A percentile compares a stretch with the other conserved stretches of the same genome.
Evolutionary conservation across 2,329 filamentous ascomycete genomes (phyloP).

Genomic region (Pyrenophora teres): DNA sequence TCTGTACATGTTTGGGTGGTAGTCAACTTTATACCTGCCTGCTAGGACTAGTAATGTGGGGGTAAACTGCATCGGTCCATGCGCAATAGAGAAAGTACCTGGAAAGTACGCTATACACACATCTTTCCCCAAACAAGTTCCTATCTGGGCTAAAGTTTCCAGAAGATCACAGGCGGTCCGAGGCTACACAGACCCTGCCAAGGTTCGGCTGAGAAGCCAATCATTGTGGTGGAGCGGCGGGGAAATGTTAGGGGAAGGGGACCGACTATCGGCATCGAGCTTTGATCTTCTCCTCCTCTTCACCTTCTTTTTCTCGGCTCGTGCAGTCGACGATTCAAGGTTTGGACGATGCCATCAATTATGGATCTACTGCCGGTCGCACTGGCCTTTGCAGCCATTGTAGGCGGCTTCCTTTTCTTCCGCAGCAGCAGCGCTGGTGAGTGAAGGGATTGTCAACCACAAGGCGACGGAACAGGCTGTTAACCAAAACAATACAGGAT

Average conservation of each 20-base stretch:
- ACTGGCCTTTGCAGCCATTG: constrained; percentile 64
- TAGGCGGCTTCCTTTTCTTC: constrained; percentile 74
- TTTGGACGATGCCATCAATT: constrained; percentile 71
- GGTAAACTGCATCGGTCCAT: too few species aligned
- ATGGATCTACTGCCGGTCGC: constrained; percentile 72
- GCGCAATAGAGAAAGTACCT: too few species aligned
- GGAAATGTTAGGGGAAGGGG: constrained; percentile 23
- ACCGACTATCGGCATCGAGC: constrained; percentile 10
- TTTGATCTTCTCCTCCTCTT: not conserved
- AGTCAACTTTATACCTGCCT: too few species aligned
- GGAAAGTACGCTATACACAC: too few species aligned
- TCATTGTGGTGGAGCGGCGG: constrained; percentile 19
- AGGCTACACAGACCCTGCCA: constrained; percentile 21
- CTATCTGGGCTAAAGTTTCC: too few species aligned
- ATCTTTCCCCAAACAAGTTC: too few species aligned
- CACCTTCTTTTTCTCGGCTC: not conserved
- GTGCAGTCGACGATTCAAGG: too few species aligned
- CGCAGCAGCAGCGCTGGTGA: constrained; percentile 66
- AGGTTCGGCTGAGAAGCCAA: constrained; percentile 23
- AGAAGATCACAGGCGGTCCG: too few species aligned
- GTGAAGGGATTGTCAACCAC: constrained; percentile 37
- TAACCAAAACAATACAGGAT: not conserved
- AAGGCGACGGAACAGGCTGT: not conserved
- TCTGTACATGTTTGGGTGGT: too few species aligned
- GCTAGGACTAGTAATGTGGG: too few species aligned